Percentiles rank a stretch among this genome's conserved stretches.
Conservation (phyloP, 2,329 filamentous ascomycete genomes). For the Amauroascus niger region DNA sequence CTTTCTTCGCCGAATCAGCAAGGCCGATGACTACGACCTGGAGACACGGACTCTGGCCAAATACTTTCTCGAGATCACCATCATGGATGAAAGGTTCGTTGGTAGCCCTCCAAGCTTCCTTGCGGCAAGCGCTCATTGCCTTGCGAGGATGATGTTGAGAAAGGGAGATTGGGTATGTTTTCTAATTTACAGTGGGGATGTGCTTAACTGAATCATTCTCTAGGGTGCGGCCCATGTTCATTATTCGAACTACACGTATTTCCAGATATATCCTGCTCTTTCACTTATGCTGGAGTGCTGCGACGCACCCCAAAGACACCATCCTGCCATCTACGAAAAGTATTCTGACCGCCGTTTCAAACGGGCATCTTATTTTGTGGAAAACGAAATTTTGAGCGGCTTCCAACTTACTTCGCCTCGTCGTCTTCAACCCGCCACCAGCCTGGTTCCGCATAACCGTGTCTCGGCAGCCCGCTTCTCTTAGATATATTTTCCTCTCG, state of each 20-base stretch:
- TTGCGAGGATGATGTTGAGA: conserved; percentile 76
- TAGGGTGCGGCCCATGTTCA: conserved; percentile 75
- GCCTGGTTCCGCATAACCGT: conserved; percentile 2
- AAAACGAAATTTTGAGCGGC: conserved; percentile 57
- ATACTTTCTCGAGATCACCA: conserved; percentile 91
- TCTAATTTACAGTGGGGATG: conserved; percentile 14
- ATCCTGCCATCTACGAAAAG: conserved; percentile 81
- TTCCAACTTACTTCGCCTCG: conserved; percentile 42
- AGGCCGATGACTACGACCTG: conserved; percentile 93
- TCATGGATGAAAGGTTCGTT: conserved; percentile 98
- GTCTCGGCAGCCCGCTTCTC: background rate
- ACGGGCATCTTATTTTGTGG: conserved; percentile 69
- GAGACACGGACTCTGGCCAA: conserved; percentile 93
- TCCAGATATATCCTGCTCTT: conserved; percentile 69
- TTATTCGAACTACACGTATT: conserved; percentile 87
- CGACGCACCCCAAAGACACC: conserved; percentile 68
- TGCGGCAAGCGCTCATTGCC: conserved; percentile 83
- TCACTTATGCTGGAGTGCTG: conserved; percentile 79
- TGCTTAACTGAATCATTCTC: conserved; percentile 1
- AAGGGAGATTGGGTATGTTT: conserved; percentile 85
- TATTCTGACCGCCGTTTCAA: conserved; percentile 84
- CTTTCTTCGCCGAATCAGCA: conserved; percentile 92
- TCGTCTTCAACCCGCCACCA: conserved; percentile 15
- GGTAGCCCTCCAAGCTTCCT: conserved; percentile 82
- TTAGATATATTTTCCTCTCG: background rate